Conservation (phyloP, 257 asterid species). For the Eucommia ulmoides region DNA sequence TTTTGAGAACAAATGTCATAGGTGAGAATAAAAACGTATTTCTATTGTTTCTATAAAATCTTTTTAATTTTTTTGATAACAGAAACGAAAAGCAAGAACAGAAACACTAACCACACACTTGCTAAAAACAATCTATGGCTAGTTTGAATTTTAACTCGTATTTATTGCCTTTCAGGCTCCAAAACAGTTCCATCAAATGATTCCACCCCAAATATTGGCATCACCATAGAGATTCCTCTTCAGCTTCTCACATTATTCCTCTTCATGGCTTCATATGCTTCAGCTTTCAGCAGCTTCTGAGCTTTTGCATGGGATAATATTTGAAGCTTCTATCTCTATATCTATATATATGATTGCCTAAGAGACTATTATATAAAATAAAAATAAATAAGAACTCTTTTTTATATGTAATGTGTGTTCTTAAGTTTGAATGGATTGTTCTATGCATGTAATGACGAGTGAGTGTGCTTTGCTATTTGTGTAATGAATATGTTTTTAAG, state of each 20-base stretch:
- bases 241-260: slow-evolving; percentile 16
- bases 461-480: too few species aligned
- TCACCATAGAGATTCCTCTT: slow-evolving; percentile 11
- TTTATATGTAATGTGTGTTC: too few species aligned
- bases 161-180: slow-evolving; percentile 23
- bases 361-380: too few species aligned
- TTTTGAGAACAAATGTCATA: too few species aligned
- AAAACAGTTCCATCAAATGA: slow-evolving; percentile 26
- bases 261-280: slow-evolving; percentile 26
- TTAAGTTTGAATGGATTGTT: too few species aligned
- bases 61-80: background rate
- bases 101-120: too few species aligned
- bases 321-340: background rate
- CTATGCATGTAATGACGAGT: too few species aligned
- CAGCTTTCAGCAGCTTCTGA: slow-evolving; percentile 12
- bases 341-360: too few species aligned
- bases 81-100: too few species aligned
- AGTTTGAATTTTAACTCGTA: background rate
- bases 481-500: too few species aligned
- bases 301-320: background rate
- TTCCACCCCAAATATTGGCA: slow-evolving; percentile 23
- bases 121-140: background rate
- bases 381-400: too few species aligned
- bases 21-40: background rate
- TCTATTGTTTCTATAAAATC: background rate